A percentile compares a stretch with the other conserved stretches of the same genome.
phyloP scores from a whole-genome alignment of 306 rosid genomes.

The Pterocarpus santalinus region DNA sequence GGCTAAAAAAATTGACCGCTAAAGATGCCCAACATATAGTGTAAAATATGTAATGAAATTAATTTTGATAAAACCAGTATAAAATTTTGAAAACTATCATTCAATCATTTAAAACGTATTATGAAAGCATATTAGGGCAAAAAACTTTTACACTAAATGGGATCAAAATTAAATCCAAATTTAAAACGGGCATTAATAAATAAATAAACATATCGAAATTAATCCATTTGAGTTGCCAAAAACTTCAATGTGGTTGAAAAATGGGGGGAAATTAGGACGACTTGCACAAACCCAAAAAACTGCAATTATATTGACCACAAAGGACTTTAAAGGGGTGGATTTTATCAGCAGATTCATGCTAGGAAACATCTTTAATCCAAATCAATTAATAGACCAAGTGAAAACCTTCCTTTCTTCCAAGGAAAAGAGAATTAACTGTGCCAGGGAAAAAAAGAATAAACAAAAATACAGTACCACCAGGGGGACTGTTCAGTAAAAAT shows the following conservation, averaged over 20 bases:
- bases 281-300: slow-evolving; percentile 22
- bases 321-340: neutral
- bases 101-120: neutral
- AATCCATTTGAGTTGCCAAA: slow-evolving; percentile 17
- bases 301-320: slow-evolving; percentile 5
- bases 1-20: slow-evolving; percentile 17
- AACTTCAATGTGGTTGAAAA: slow-evolving; percentile 16
- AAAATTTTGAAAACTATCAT: slow-evolving; percentile 6
- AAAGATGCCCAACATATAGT: slow-evolving; percentile 34
- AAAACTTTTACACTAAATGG: neutral
- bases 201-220: neutral
- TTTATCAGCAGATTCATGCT: slow-evolving; percentile 22
- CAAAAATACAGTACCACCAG: slow-evolving; percentile 9
- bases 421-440: neutral
- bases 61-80: neutral
- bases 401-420: slow-evolving; percentile 28
- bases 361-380: slow-evolving; percentile 29
- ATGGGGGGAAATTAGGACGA: neutral
- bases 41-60: neutral
- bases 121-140: neutral
- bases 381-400: slow-evolving; percentile 39
- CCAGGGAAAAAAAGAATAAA: neutral
- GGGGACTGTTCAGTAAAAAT: slow-evolving; percentile 12
- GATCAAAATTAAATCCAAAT: neutral
- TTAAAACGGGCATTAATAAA: neutral